Evolutionary conservation across 2,329 filamentous ascomycete species (phyloP).

Genomic region (Geoglossum cookeanum): DNA sequence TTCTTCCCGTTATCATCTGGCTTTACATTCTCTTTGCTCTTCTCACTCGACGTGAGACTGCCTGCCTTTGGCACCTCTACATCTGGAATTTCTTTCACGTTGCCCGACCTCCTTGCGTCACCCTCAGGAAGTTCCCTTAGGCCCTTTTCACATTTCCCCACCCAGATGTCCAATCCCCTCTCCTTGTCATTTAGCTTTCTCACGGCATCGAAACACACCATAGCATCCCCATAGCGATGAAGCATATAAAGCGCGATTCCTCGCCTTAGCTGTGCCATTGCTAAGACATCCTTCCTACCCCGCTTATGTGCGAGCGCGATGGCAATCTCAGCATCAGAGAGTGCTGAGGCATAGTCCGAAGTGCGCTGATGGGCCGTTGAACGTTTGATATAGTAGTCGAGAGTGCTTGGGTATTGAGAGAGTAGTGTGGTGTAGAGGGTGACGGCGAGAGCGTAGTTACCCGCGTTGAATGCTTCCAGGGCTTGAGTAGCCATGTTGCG

Average conservation of each 20-base stretch:
- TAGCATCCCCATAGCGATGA: constrained; percentile 54
- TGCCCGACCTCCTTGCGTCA: constrained; percentile 27
- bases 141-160: constrained; percentile 33
- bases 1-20: constrained; percentile 9
- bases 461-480: constrained; percentile 38
- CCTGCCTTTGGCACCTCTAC: constrained; percentile 24
- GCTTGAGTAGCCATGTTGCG: constrained; percentile 24
- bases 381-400: constrained; percentile 64
- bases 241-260: constrained; percentile 54
- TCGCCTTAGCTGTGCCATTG: constrained; percentile 65
- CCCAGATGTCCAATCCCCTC: constrained; percentile 37
- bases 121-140: constrained; percentile 29
- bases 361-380: constrained; percentile 58
- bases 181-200: constrained; percentile 33
- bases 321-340: constrained; percentile 48
- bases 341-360: constrained; percentile 27
- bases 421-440: constrained; percentile 48
- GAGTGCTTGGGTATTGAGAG: constrained; percentile 39
- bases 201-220: constrained; percentile 44
- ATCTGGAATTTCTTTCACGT: constrained; percentile 34
- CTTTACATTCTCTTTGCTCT: constrained; percentile 16
- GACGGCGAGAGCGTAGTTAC: constrained; percentile 50
- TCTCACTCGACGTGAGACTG: constrained; percentile 1
- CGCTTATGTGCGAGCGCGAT: constrained; percentile 44
- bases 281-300: constrained; percentile 54